These are phyloP conservation scores for Trichoderma erinaceum DNA, from an alignment of 495 filamentous ascomycete species.

Conservation along the genomic window DNA sequence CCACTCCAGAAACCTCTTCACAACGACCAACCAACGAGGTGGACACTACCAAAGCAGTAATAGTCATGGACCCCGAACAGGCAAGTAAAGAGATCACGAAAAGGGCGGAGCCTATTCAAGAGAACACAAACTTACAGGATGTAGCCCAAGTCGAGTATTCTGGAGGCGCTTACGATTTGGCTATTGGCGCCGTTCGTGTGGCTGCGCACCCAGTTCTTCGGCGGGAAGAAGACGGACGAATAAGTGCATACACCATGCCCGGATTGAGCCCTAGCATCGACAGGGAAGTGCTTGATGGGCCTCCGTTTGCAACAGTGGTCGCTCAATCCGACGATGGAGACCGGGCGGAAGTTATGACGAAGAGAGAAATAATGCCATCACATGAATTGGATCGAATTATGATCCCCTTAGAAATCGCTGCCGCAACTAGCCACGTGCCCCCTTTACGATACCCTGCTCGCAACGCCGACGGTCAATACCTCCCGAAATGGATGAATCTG, in stretches of 20 bases:
- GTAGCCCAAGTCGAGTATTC: slow-evolving; percentile 8
- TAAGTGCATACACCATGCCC: slow-evolving; percentile 1
- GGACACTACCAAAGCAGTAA: neutral
- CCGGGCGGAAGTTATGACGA: neutral
- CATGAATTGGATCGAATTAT: neutral
- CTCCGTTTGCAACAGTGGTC: neutral
- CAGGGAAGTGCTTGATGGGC: neutral
- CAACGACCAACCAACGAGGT: neutral
- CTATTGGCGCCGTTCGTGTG: slow-evolving; percentile 10
- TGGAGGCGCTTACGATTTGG: slow-evolving; percentile 5
- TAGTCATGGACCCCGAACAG: neutral
- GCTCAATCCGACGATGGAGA: slow-evolving; percentile 12
- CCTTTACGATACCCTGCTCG: slow-evolving; percentile 7
- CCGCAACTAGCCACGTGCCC: neutral
- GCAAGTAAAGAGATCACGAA: slow-evolving; percentile 14
- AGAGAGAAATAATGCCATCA: neutral
- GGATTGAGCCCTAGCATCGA: slow-evolving; percentile 9
- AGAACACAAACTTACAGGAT: slow-evolving; percentile 11
- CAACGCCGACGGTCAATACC: neutral
- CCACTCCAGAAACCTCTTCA: neutral
- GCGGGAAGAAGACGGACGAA: neutral
- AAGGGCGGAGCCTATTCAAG: slow-evolving; percentile 9
- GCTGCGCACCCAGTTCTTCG: slow-evolving; percentile 1
- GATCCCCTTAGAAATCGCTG: slow-evolving; percentile 2
- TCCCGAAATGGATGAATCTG: neutral